Base-by-base conservation (phyloP, 306 rosid genomes). In the Acacia confusa region DNA sequence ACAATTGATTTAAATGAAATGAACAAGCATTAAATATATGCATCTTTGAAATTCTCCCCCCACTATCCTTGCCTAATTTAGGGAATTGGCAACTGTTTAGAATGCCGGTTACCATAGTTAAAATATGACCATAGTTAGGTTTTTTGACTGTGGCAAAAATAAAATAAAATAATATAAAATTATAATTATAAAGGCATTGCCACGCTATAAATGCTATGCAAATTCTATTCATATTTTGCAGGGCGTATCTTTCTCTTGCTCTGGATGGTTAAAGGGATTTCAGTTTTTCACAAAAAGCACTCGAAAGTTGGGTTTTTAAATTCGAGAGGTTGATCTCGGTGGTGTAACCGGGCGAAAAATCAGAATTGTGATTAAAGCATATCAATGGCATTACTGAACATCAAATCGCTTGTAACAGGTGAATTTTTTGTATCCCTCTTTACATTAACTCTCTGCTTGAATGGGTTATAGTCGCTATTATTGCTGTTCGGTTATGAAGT, bases 61-160 rank as follows among this genome's bases (percentile, higher is more conserved):
- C 45, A 67, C 32, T 20, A 22, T 27, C 9, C 76, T 36, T 67
- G 11, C 41, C 70, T 28, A 28, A 9, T 27, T 38, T 32, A 57
- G 78, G 44, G 72, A 82, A 84, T 40, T 32, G 25, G 58, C 53
- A 70, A 69, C 45, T 57, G 65, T 60, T 36, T 28, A 48, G 47
- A 34, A 79, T 32, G 43, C 28, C 41, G 32, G 32, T 76, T 74
- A 86, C 81, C 34, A 73, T 76, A 70, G 90, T 81, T 78, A 76
- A 85, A 72, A 72, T 32, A 32, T 76, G 47, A 89, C 85, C 85
- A 48, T 70, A 38, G 85, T 82, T 81, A 82, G 69, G 78, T 34
- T 34, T 74, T 72, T 82, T 77, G 67, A 83, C 87, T 27, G 4
- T 10, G 36, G 40, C 75, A n/a, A 20, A 17, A 17, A 61, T 71